Evolutionary conservation across 352 stramenopile genomes (phyloP).

Genomic region (Globisporangium cylindrosporum): DNA sequence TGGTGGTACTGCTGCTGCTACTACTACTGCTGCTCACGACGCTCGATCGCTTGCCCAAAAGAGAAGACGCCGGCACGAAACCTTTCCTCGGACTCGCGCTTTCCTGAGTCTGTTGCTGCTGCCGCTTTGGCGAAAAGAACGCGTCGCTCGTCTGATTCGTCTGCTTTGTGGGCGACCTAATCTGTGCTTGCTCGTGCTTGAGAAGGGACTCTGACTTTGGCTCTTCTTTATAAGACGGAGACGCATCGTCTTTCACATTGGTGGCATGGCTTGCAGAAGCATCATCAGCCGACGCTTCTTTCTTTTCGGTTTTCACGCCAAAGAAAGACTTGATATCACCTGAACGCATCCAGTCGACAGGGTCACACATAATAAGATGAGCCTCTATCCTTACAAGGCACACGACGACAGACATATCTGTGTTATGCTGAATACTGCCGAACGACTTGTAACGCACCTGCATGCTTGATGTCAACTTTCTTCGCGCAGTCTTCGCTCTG

Average conservation of each 20-base stretch:
- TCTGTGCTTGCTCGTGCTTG: neutral
- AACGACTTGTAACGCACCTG: constrained; percentile 29
- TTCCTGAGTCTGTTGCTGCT: constrained; percentile 4
- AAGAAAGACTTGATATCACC: constrained; percentile 76
- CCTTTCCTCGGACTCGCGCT: constrained; percentile 6
- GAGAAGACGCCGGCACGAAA: constrained; percentile 44
- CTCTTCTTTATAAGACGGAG: neutral
- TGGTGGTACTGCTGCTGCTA: neutral
- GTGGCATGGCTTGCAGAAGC: too few species aligned
- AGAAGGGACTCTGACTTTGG: neutral
- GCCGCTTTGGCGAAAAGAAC: constrained; percentile 12
- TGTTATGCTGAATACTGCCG: too few species aligned
- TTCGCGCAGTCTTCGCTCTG: constrained; percentile 72
- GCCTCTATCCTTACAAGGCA: neutral
- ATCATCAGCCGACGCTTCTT: neutral
- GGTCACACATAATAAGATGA: too few species aligned
- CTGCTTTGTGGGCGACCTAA: neutral
- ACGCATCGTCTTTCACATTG: neutral
- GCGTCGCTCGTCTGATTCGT: constrained; percentile 1
- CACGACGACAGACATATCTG: neutral
- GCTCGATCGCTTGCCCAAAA: constrained; percentile 36
- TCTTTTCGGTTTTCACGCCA: constrained; percentile 35
- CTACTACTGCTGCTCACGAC: neutral
- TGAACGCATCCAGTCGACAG: constrained; percentile 14
- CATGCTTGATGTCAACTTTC: constrained; percentile 74